Conservation (phyloP, 1,284 basidiomycete genomes). For the Leccinum fallax region DNA sequence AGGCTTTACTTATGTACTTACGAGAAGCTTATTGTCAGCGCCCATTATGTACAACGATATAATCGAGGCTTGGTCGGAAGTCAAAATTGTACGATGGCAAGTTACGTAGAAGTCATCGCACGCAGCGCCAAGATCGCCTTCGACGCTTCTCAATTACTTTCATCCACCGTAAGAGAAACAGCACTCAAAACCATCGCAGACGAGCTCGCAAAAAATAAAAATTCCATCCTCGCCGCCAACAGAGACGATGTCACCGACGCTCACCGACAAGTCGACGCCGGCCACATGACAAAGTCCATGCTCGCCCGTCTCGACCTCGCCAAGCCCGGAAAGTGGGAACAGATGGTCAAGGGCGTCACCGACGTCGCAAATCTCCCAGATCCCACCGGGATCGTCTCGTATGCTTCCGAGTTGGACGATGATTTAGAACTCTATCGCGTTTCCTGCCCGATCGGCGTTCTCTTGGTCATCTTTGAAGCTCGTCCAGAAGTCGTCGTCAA, state of each 20-base stretch:
- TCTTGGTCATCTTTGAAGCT: constrained; percentile 97
- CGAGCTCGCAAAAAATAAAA: constrained; percentile 64
- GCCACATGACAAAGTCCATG: constrained; percentile 82
- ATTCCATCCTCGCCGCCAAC: constrained; percentile 80
- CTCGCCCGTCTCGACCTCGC: constrained; percentile 87
- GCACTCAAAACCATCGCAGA: constrained; percentile 74
- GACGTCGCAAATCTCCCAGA: constrained; percentile 88
- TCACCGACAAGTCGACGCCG: constrained; percentile 73
- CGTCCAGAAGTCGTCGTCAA: constrained; percentile 98
- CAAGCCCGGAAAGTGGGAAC: constrained; percentile 89
- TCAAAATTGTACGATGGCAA: no score
- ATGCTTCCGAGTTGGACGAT: constrained; percentile 89
- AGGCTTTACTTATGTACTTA: no score
- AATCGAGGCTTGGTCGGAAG: no score
- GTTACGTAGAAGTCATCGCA: constrained; percentile 52
- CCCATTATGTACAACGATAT: no score
- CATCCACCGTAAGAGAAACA: constrained; percentile 62
- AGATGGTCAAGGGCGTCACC: constrained; percentile 87
- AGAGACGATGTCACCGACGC: constrained; percentile 82
- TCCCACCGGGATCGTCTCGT: constrained; percentile 86
- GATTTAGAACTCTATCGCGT: constrained; percentile 89
- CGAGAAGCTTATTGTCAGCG: neutral
- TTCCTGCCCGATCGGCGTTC: constrained; percentile 95
- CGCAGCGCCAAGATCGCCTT: constrained; percentile 80
- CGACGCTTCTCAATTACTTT: constrained; percentile 81